These are phyloP conservation scores for Lyophyllum shimeji DNA, from an alignment of 768 basidiomycete genomes.

Conservation along the genomic window DNA sequence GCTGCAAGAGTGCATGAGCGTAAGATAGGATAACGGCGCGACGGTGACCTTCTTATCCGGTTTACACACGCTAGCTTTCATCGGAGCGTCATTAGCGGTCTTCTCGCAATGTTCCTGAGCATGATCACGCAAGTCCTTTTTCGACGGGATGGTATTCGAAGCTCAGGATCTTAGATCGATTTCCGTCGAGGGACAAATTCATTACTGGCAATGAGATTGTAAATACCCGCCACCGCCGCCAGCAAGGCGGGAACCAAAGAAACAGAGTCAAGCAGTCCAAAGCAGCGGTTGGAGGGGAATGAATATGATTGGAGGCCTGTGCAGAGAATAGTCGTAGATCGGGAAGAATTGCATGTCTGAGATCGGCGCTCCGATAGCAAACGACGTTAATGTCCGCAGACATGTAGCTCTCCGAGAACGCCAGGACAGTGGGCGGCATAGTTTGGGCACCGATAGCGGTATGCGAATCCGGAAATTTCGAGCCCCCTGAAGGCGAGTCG, in stretches of 20 bases:
- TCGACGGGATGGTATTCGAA: not conserved
- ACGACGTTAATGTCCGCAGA: not conserved
- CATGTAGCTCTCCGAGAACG: not conserved
- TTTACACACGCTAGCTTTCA: not conserved
- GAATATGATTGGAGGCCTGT: not conserved
- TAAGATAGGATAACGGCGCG: not conserved
- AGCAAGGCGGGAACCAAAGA: not conserved
- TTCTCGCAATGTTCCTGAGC: not conserved
- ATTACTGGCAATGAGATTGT: not conserved
- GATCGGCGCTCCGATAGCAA: not conserved
- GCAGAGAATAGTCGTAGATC: not conserved
- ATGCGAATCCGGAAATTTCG: not conserved
- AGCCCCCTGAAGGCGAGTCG: not conserved
- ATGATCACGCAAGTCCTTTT: not conserved
- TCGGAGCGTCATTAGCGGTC: not conserved
- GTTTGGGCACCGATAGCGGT: not conserved
- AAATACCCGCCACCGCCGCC: not conserved
- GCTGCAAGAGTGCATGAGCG: not conserved
- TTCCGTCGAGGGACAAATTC: not conserved
- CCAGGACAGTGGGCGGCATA: not conserved
- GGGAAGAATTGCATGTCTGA: not conserved
- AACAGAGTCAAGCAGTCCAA: not conserved
- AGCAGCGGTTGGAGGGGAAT: not conserved
- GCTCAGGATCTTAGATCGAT: not conserved
- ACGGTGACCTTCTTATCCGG: not conserved